Evolutionary conservation across 2,329 filamentous ascomycete species (phyloP), one percentile per base, ranked within the genome.

Genomic region (Botrytis fragariae): DNA sequence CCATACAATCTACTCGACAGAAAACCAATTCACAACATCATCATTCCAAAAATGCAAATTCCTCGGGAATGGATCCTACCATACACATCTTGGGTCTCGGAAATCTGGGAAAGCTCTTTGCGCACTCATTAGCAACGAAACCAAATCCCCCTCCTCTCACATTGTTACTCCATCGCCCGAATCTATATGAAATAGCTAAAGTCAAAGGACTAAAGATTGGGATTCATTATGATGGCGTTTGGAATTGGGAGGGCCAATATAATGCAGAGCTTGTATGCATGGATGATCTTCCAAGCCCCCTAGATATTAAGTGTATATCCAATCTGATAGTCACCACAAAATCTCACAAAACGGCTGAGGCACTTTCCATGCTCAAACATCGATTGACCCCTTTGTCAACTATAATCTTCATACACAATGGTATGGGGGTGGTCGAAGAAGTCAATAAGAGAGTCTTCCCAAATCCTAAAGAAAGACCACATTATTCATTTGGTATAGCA

Each of bases 321-420:
- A 70, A 92, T 98, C 59, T 98, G 60, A 89, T 98, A 75, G 84
- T 98, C 37, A 87, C 92, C 4, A 93, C 91, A 44, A 98, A 97
- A 82, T 89, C 94, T 0, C 84, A 88, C 4, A 83, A 88, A 54
- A 92, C 93, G 0, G 81, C 93, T n/a, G 83, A 86, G 1, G 91
- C 92, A 59, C 82, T 86, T 8, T 85, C 86, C 69, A 80, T 84
- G 29, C 82, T 97, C 22, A 84, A 87, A 10, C 82, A 87, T 1
- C 88, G 97, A 70, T 86, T 90, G 3, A 86, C 89, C 75, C 81
- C 83, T 4, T 82, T 86, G 5, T 93, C 91, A n/a, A 92, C 93
- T 0, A 88, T 98, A n/a, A 86, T 92, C 20, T 93, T 98, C 78
- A 84, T 93, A 37, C 95, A 98, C 78, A 97, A 97, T 78, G 95